Evolutionary conservation across 164 flowering plant species (phyloP).

Genomic region (Nymphaea colorata): DNA sequence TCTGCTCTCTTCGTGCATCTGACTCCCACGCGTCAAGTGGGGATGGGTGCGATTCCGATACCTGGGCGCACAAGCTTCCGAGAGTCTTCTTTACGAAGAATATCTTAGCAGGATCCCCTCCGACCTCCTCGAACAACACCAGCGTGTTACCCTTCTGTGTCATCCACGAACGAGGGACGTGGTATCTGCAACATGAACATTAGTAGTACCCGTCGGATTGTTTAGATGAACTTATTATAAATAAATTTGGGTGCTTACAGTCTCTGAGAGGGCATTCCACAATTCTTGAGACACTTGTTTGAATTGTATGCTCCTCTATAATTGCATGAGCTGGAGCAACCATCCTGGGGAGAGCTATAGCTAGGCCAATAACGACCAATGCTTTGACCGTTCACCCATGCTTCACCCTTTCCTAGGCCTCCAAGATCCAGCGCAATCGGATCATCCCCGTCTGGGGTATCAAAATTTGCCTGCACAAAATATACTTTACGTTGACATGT

Average conservation of each 20-base stretch:
- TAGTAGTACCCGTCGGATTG: too few species aligned
- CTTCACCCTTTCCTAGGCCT: conserved; percentile 91
- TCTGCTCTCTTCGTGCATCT: conserved; percentile 17
- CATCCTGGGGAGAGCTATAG: conserved; percentile 32
- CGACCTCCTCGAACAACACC: conserved; percentile 81
- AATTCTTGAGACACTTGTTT: conserved; percentile 64
- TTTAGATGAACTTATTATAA: too few species aligned
- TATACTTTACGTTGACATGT: too few species aligned
- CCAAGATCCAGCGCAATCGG: conserved; percentile 78
- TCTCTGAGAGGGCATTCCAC: conserved; percentile 79
- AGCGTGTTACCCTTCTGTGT: conserved; percentile 55
- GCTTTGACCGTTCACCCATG: conserved; percentile 98
- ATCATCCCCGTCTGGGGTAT: conserved; percentile 62
- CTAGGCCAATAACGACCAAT: conserved; percentile 96
- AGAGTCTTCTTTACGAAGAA: conserved; percentile 39
- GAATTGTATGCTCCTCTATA: conserved; percentile 57
- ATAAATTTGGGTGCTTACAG: conserved; percentile 30
- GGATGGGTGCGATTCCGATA: conserved; percentile 63
- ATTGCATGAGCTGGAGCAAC: conserved; percentile 57
- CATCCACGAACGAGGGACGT: conserved; percentile 83
- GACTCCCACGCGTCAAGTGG: conserved; percentile 65
- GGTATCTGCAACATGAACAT: conserved; percentile 41
- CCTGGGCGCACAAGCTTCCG: conserved; percentile 46
- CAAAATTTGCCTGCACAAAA: conserved; percentile 50
- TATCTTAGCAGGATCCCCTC: conserved; percentile 73